Evolutionary conservation across 2,329 filamentous ascomycete species (phyloP), one percentile per base, ranked within the genome.

Genomic region (Fusarium penzigii): DNA sequence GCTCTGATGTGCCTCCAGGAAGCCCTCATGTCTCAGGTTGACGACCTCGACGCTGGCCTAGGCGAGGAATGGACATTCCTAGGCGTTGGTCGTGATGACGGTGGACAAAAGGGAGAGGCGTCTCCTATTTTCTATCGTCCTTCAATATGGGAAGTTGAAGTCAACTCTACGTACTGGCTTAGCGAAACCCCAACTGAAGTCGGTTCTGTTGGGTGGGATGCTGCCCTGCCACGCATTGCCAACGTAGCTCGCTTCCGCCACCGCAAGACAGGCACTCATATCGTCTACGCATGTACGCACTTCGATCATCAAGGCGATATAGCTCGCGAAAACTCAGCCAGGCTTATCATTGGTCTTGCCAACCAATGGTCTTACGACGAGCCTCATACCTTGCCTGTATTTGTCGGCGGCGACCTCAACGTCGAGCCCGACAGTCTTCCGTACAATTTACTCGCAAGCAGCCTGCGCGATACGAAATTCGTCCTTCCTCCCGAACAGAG

Each of bases 1-100:
- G 67, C 76, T 1, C 80, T 90, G 53, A 71, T 89, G 46, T 87
- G 85, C 55, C 74, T 89, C 20, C 87, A 89, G 68, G 86, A 89
- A 72, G 85, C 83, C 8, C 76, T 87, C 6, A 72, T 83, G 59
- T 62, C 66, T 4, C 87, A 89, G 62, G 72, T 89, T 3, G 41
- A 71, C 13, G 83, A 88, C 57, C 75, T 89, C 40, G 69, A 82
- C 43, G 38, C 46, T 17, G 63, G 54, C 36, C 51, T 69, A 5
- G 70, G 82, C 3, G 75, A 59, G 3, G 56, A 53, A 36, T 85
- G 82, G 82, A 60, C 70, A 5, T 77, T 78, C 55, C 72, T 85
- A 46, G 83, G 83, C 12, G 77, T 84, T 3, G 83, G 80, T 11
- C 75, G 83, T 17, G 77, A 84, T 43, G 81, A 85, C 65, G 87